These are phyloP conservation scores for Beauveria caledonica DNA, from an alignment of 2,329 filamentous ascomycete genomes.

Conservation along the genomic window DNA sequence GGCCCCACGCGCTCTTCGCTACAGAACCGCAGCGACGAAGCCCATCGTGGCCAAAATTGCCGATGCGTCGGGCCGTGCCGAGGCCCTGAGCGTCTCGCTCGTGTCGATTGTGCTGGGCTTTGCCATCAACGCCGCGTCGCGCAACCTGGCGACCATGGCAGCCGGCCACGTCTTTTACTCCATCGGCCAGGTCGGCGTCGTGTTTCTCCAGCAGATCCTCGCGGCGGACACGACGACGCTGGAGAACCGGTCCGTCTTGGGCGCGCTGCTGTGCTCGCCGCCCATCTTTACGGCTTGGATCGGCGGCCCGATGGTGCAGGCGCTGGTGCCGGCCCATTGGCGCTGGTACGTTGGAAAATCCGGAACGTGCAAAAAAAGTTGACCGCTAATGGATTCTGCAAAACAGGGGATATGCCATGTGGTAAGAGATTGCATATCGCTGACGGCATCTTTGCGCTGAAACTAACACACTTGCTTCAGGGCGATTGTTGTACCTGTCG, in stretches of 20 bases:
- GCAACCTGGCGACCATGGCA: constrained; percentile 44
- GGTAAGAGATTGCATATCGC: constrained; percentile 17
- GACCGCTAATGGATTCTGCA: background rate
- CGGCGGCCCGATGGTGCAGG: constrained; percentile 30
- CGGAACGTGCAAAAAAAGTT: too few relatives aligned
- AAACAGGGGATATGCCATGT: constrained; percentile 48
- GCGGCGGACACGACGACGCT: constrained; percentile 55
- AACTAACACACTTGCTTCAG: background rate
- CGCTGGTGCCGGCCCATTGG: constrained; percentile 43
- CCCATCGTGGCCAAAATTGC: constrained; percentile 47
- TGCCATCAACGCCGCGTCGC: constrained; percentile 47
- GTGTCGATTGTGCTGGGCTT: constrained; percentile 48
- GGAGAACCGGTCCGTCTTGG: constrained; percentile 50
- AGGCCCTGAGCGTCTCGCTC: constrained; percentile 48
- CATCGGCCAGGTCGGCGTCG: constrained; percentile 48
- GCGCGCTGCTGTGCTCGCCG: constrained; percentile 49
- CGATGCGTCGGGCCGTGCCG: constrained; percentile 53
- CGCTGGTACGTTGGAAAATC: constrained; percentile 30
- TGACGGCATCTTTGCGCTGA: background rate
- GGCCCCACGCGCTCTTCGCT: background rate
- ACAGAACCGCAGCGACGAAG: constrained; percentile 9
- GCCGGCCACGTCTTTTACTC: constrained; percentile 54
- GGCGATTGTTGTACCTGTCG: constrained; percentile 49
- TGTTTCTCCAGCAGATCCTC: constrained; percentile 56
- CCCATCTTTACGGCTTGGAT: constrained; percentile 56